Evolutionary conservation across 495 filamentous ascomycete species (phyloP).

Genomic region (Thermothielavioides terrestris): DNA sequence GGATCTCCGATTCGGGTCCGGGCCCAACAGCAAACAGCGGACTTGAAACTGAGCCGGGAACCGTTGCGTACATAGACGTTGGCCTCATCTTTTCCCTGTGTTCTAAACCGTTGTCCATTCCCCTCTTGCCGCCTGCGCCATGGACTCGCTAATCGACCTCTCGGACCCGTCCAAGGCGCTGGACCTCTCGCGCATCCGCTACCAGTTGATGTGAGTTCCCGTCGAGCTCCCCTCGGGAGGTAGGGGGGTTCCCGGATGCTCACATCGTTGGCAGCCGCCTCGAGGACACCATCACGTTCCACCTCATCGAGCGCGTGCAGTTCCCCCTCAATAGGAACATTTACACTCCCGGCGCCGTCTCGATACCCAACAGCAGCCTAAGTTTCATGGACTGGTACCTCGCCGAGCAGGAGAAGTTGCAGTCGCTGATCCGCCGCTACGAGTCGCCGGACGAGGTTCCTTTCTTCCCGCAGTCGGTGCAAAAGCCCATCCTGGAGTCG

Average conservation of each 20-base stretch:
- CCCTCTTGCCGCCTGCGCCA: conserved; percentile 34
- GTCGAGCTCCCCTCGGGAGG: not conserved
- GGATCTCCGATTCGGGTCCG: conserved; percentile 1
- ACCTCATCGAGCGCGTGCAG: conserved; percentile 95
- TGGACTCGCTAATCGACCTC: conserved; percentile 89
- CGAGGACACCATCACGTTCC: conserved; percentile 98
- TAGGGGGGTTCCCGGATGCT: not conserved
- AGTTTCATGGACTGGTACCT: conserved; percentile 94
- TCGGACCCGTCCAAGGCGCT: conserved; percentile 74
- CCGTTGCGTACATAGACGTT: too few species aligned
- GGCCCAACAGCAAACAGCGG: too few species aligned
- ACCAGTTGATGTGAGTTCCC: conserved; percentile 78
- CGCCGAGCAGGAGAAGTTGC: conserved; percentile 75
- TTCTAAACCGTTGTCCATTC: too few species aligned
- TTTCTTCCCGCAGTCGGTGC: conserved; percentile 82
- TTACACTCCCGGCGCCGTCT: conserved; percentile 71
- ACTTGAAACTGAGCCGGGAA: too few species aligned
- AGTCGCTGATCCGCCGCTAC: conserved; percentile 92
- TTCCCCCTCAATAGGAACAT: conserved; percentile 89
- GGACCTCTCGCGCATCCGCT: conserved; percentile 86
- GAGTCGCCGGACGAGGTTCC: conserved; percentile 95
- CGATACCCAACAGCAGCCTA: conserved; percentile 59
- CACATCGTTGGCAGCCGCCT: conserved; percentile 56
- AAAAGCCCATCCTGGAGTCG: conserved; percentile 75
- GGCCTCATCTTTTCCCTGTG: not conserved